These are phyloP conservation scores for Moesziomyces aphidis DNA, from an alignment of 1,284 basidiomycete genomes.

Conservation along the genomic window DNA sequence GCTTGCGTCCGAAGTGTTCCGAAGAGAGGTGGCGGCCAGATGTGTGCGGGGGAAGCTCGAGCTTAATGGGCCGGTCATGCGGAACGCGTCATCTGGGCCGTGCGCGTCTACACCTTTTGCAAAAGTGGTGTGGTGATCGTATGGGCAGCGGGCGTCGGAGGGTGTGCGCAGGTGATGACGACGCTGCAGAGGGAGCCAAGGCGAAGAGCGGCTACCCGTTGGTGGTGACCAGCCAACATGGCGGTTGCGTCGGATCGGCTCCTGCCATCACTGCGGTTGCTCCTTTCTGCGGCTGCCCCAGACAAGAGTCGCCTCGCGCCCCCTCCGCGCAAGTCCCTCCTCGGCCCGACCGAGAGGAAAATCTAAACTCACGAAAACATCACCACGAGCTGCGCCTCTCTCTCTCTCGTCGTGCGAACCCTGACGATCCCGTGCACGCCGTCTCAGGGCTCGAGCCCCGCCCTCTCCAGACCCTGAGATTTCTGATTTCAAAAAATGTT, in stretches of 20 bases:
- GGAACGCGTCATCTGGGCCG: neutral
- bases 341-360: slow-evolving; percentile 1
- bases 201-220: no score
- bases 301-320: no score
- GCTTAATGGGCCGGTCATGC: neutral
- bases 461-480: no score
- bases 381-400: neutral
- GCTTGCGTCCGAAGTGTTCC: neutral
- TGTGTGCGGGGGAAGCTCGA: neutral
- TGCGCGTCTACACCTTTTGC: no score
- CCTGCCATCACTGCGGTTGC: no score
- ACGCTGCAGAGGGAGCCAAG: neutral
- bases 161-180: neutral
- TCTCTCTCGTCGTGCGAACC: neutral
- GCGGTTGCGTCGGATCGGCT: no score
- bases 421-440: neutral
- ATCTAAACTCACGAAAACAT: no score
- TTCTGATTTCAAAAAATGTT: no score
- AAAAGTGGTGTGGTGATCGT: no score
- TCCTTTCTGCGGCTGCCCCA: neutral
- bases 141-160: no score
- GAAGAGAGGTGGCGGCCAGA: no score
- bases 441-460: no score
- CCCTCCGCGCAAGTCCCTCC: neutral
- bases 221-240: neutral